These are phyloP conservation scores for Elsinoe batatas DNA, from an alignment of 2,329 filamentous ascomycete species.

Conservation along the genomic window DNA sequence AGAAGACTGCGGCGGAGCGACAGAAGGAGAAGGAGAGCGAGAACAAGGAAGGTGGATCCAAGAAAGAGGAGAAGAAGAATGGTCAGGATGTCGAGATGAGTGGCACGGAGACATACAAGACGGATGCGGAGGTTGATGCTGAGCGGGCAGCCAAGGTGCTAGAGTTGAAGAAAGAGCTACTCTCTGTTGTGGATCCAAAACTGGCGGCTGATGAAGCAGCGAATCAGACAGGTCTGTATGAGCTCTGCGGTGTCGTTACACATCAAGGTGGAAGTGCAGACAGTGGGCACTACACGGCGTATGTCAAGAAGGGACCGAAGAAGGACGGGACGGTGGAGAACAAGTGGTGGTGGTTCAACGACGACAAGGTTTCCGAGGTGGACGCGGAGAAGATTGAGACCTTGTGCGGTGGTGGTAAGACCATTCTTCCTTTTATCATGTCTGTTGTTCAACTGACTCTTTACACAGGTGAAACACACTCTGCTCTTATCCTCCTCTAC, in stretches of 20 bases:
- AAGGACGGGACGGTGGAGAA: conserved; percentile 65
- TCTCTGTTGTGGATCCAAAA: conserved; percentile 63
- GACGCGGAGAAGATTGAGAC: conserved; percentile 82
- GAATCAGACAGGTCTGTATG: conserved; percentile 91
- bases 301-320: conserved; percentile 79
- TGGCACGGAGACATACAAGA: conserved; percentile 80
- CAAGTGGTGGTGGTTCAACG: conserved; percentile 99
- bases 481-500: conserved; percentile 71
- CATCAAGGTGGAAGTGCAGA: conserved; percentile 95
- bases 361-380: conserved; percentile 92
- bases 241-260: conserved; percentile 86
- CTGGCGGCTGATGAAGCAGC: conserved; percentile 68
- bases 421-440: not conserved
- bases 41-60: conserved; percentile 33
- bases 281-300: conserved; percentile 95
- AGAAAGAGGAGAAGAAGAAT: conserved; percentile 40
- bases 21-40: conserved; percentile 51
- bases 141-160: conserved; percentile 69
- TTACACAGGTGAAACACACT: conserved; percentile 59
- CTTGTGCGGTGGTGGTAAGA: conserved; percentile 72
- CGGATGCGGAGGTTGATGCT: conserved; percentile 82
- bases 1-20: conserved; percentile 76
- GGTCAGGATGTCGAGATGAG: conserved; percentile 65
- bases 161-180: conserved; percentile 78
- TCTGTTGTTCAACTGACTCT: not conserved